These are phyloP conservation scores for Scedosporium minutisporum DNA, from an alignment of 2,329 filamentous ascomycete genomes.

Conservation along the genomic window DNA sequence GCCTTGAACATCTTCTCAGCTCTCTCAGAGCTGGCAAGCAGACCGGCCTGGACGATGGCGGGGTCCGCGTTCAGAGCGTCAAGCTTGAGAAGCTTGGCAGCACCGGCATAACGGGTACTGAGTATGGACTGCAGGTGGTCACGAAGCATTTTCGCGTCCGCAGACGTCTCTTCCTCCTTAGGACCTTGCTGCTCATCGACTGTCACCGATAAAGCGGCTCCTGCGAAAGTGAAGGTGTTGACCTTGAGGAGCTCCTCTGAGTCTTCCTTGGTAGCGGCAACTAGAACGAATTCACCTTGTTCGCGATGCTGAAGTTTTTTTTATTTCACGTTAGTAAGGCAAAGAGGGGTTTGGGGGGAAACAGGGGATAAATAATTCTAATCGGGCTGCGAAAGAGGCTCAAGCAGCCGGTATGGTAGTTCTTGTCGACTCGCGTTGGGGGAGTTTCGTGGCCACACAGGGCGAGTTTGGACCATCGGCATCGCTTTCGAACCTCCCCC, in stretches of 20 bases:
- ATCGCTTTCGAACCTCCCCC: constrained; percentile 7
- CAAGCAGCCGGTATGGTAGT: constrained; percentile 25
- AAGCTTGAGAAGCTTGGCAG: constrained; percentile 70
- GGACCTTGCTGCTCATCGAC: constrained; percentile 33
- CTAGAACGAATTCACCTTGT: constrained; percentile 59
- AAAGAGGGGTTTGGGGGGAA: constrained; percentile 11
- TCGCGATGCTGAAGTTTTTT: constrained; percentile 37
- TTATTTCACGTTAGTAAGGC: constrained; percentile 62
- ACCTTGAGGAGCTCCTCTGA: constrained; percentile 56
- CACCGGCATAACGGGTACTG: constrained; percentile 60
- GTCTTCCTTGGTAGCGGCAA: constrained; percentile 56
- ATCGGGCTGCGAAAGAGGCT: constrained; percentile 14
- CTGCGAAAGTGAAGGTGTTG: constrained; percentile 60
- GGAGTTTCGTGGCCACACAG: not conserved
- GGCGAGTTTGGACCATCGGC: constrained; percentile 7
- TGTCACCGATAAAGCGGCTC: constrained; percentile 35
- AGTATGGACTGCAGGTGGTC: constrained; percentile 63
- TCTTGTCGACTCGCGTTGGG: constrained; percentile 26
- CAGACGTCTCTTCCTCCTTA: constrained; percentile 36
- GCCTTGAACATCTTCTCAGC: constrained; percentile 86
- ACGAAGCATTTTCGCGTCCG: constrained; percentile 51
- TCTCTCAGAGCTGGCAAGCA: constrained; percentile 61
- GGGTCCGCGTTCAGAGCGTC: constrained; percentile 67
- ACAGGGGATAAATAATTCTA: not conserved
- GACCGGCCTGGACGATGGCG: constrained; percentile 61